Percentiles rank a stretch among this genome's conserved stretches.
phyloP scores from a whole-genome alignment of 2,329 filamentous ascomycete species.

The Metarhizium rileyi region DNA sequence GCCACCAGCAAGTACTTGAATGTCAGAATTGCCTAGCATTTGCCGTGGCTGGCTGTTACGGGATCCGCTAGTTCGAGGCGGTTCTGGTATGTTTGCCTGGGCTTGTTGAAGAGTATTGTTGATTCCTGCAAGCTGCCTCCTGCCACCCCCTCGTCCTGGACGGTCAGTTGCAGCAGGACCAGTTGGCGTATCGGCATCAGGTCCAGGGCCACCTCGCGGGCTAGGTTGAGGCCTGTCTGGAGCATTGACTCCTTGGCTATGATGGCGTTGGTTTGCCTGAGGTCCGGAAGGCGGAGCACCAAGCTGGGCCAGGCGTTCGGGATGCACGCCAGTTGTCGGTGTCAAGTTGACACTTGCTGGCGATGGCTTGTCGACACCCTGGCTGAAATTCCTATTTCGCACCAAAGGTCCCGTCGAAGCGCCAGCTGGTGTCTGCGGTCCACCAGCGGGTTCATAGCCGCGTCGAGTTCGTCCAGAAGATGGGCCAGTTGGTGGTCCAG shows the following conservation, averaged over 20 bases:
- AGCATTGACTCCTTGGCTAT: conserved; percentile 16
- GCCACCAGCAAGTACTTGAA: conserved; percentile 45
- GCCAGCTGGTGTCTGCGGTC: conserved; percentile 20
- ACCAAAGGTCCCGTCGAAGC: conserved; percentile 23
- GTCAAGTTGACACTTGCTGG: conserved; percentile 16
- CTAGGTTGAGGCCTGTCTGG: conserved; percentile 19
- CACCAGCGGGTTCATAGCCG: conserved; percentile 28
- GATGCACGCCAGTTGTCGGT: conserved; percentile 31
- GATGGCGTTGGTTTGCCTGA: conserved; percentile 19
- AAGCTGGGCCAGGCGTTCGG: conserved; percentile 41
- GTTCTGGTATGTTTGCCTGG: conserved; percentile 31
- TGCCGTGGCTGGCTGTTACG: conserved; percentile 26
- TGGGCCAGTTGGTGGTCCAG: conserved; percentile 37
- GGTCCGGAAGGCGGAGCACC: conserved; percentile 20
- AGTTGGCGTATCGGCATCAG: conserved; percentile 23
- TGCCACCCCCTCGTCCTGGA: conserved; percentile 27
- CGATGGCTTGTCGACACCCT: conserved; percentile 15
- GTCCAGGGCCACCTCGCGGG: conserved; percentile 14
- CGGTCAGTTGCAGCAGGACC: conserved; percentile 28
- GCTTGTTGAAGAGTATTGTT: conserved; percentile 48
- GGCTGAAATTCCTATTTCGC: conserved; percentile 29
- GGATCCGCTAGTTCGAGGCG: conserved; percentile 24
- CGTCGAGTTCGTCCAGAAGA: conserved; percentile 39
- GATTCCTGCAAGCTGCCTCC: conserved; percentile 49
- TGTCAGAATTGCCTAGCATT: conserved; percentile 43